Percentiles rank a stretch among this genome's conserved stretches.
Conservation (phyloP, 2,329 filamentous ascomycete species). For the Aspergillus tanneri region DNA sequence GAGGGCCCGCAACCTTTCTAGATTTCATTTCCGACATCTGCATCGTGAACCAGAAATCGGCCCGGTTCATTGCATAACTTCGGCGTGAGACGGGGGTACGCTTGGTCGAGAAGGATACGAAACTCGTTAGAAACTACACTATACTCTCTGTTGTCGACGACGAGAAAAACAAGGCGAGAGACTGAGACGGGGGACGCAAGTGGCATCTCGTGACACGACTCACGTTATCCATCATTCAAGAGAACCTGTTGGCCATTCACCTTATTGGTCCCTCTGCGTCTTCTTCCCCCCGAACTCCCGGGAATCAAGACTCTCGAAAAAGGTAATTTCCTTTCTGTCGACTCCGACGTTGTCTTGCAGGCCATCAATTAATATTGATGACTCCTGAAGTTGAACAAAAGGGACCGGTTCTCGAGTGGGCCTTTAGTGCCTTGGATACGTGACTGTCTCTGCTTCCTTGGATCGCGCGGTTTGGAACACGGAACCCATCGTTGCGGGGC, state of each 20-base stretch:
- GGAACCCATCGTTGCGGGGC: conserved; percentile 14
- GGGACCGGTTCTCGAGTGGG: conserved; percentile 14
- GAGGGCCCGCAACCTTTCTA: background rate
- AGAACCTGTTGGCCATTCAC: background rate
- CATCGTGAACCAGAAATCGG: background rate
- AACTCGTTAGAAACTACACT: background rate
- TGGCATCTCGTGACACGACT: conserved; percentile 9
- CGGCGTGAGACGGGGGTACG: background rate
- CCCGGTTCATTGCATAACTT: background rate
- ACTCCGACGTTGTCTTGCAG: background rate
- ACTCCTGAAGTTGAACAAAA: conserved; percentile 5
- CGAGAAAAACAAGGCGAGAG: background rate
- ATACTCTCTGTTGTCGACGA: background rate
- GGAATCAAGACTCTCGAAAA: background rate
- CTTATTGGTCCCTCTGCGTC: background rate
- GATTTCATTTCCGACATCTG: background rate
- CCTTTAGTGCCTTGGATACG: conserved; percentile 13
- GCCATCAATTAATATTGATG: background rate
- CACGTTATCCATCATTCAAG: conserved; percentile 9
- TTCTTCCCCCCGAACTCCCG: background rate
- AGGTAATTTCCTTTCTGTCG: background rate
- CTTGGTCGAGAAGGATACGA: background rate
- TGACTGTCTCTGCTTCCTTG: conserved; percentile 15
- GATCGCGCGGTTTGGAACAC: conserved; percentile 17
- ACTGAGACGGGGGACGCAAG: background rate